These are phyloP conservation scores for Malania oleifera DNA, from an alignment of 164 flowering plant genomes.

Conservation along the genomic window DNA sequence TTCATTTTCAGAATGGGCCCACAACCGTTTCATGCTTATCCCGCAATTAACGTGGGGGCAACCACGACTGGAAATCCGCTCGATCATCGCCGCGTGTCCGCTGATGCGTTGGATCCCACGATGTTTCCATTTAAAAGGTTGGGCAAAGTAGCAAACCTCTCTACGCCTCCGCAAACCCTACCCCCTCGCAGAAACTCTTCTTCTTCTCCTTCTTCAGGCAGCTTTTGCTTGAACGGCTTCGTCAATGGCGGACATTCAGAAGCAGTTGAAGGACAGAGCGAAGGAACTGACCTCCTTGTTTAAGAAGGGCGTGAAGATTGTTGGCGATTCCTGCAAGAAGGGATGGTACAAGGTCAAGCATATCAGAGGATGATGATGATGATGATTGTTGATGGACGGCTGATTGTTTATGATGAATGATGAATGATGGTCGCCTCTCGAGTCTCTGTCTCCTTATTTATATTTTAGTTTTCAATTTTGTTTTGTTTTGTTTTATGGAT, in stretches of 20 bases:
- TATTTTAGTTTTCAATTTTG: too few relatives aligned
- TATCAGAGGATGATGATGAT: constrained; percentile 19
- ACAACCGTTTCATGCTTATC: constrained; percentile 2
- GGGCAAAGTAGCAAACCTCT: background rate
- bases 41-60: constrained; percentile 13
- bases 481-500: too few relatives aligned
- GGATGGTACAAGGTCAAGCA: constrained; percentile 70
- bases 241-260: constrained; percentile 49
- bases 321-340: constrained; percentile 65
- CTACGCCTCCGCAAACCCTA: background rate
- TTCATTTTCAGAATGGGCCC: background rate
- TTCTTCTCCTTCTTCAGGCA: background rate
- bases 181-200: background rate
- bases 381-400: too few relatives aligned
- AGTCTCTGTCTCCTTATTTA: too few relatives aligned
- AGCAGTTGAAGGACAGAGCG: constrained; percentile 57
- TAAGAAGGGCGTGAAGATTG: constrained; percentile 56
- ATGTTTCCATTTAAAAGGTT: background rate
- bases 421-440: too few relatives aligned
- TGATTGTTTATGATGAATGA: too few relatives aligned
- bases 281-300: constrained; percentile 46
- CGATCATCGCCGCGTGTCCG: constrained; percentile 21
- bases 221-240: background rate
- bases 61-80: background rate
- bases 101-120: constrained; percentile 18